Evolutionary conservation across 2,329 filamentous ascomycete species (phyloP).

Genomic region (Xylariales sp.): DNA sequence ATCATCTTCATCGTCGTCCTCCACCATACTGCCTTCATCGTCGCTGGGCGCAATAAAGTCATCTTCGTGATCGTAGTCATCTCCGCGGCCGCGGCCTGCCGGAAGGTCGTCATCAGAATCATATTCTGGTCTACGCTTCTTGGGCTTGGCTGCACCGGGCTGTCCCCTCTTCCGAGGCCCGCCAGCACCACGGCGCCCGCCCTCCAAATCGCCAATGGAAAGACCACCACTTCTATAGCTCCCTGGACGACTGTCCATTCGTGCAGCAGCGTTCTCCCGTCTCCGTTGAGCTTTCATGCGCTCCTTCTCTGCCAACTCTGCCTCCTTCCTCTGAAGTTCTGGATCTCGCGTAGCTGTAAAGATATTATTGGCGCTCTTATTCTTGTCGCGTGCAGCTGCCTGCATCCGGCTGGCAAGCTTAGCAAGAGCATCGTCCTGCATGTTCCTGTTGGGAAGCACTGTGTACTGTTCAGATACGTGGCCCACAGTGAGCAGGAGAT

Average conservation of each 20-base stretch:
- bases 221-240: conserved; percentile 51
- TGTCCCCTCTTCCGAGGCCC: conserved; percentile 50
- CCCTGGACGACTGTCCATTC: conserved; percentile 54
- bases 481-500: conserved; percentile 67
- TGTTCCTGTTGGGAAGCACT: conserved; percentile 61
- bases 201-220: conserved; percentile 67
- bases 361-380: conserved; percentile 57
- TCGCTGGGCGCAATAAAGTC: conserved; percentile 75
- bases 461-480: conserved; percentile 71
- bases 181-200: conserved; percentile 43
- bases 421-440: conserved; percentile 68
- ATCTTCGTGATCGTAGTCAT: conserved; percentile 77
- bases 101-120: conserved; percentile 74
- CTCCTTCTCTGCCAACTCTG: conserved; percentile 72
- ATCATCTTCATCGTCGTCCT: conserved; percentile 58
- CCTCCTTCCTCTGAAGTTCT: conserved; percentile 68
- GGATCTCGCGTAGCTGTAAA: conserved; percentile 70
- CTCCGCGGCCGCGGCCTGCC: conserved; percentile 55
- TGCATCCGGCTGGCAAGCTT: conserved; percentile 65
- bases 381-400: conserved; percentile 52
- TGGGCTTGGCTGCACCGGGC: conserved; percentile 43
- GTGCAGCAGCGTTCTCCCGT: conserved; percentile 63
- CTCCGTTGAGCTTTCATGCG: conserved; percentile 61
- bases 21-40: conserved; percentile 55
- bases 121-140: conserved; percentile 58